phyloP scores from a whole-genome alignment of 2,329 filamentous ascomycete species.

The Kalmusia sp. region DNA sequence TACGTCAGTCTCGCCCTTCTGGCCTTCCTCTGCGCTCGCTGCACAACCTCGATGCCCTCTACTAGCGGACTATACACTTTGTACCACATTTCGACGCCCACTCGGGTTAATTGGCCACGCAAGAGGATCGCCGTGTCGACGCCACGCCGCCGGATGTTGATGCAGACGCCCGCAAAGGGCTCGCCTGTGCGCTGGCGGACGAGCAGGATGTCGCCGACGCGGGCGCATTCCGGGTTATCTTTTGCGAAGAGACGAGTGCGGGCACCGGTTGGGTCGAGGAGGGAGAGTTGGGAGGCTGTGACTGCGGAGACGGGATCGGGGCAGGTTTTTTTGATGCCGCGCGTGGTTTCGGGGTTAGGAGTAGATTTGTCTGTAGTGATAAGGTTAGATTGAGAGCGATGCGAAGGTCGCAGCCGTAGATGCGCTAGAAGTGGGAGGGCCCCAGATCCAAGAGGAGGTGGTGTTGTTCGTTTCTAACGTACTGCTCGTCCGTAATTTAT shows the following conservation, averaged over 20 bases:
- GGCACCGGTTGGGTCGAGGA: conserved; percentile 84
- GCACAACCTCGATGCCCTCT: conserved; percentile 90
- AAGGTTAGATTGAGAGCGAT: too few species aligned
- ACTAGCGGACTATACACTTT: conserved; percentile 94
- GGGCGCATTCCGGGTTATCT: conserved; percentile 77
- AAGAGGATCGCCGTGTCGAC: conserved; percentile 88
- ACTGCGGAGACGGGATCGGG: conserved; percentile 74
- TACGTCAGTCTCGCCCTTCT: conserved; percentile 88
- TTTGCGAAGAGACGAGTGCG: conserved; percentile 82
- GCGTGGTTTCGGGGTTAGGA: conserved; percentile 59
- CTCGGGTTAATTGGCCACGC: conserved; percentile 82
- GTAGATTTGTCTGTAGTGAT: too few species aligned
- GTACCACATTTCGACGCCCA: conserved; percentile 96
- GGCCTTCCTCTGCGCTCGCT: conserved; percentile 82
- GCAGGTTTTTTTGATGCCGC: conserved; percentile 61
- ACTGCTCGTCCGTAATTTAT: conserved; percentile 3
- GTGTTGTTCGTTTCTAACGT: too few species aligned
- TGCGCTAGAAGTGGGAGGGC: too few species aligned
- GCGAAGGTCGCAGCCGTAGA: too few species aligned
- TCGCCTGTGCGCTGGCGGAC: conserved; percentile 85
- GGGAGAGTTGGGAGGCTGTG: conserved; percentile 70
- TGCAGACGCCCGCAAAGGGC: conserved; percentile 86
- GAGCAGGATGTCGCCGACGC: conserved; percentile 88
- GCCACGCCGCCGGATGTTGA: conserved; percentile 84
- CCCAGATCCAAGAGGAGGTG: too few species aligned